Conservation (phyloP, 2,329 filamentous ascomycete species). For the Diaporthe sp. region DNA sequence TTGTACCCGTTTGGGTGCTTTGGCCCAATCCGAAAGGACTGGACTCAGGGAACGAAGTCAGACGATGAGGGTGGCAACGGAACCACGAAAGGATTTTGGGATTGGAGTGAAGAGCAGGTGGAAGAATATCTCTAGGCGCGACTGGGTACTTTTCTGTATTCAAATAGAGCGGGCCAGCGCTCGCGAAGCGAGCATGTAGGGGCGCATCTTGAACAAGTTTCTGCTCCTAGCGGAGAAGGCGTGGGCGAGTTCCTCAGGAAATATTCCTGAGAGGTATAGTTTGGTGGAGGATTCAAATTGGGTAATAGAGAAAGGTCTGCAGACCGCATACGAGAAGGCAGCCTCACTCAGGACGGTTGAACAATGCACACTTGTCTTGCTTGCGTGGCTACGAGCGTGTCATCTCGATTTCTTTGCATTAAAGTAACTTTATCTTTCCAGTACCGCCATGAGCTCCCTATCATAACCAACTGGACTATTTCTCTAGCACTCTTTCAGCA, state of each 20-base stretch:
- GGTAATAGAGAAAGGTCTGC: no score
- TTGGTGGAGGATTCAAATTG: no score
- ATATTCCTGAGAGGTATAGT: no score
- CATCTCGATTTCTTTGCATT: neutral
- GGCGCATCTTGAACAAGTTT: no score
- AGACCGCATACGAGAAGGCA: fast-evolving
- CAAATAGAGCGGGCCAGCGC: neutral
- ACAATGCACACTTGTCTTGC: no score
- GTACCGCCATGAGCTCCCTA: neutral
- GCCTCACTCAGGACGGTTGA: no score
- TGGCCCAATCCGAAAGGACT: slow-evolving; percentile 48
- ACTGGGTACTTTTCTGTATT: neutral
- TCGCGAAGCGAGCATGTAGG: neutral
- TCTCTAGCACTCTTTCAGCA: neutral
- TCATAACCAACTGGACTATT: neutral
- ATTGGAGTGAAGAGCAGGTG: slow-evolving; percentile 59
- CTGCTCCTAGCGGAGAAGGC: no score
- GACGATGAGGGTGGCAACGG: slow-evolving; percentile 56
- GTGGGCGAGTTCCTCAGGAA: no score
- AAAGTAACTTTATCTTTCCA: neutral
- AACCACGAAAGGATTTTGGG: slow-evolving; percentile 54
- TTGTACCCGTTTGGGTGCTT: slow-evolving; percentile 57
- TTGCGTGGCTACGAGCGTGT: no score
- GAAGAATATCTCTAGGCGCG: slow-evolving; percentile 36
- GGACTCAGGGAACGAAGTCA: slow-evolving; percentile 48